Base-by-base conservation (phyloP, 768 basidiomycete genomes). In the Thelephora aurantiotincta region DNA sequence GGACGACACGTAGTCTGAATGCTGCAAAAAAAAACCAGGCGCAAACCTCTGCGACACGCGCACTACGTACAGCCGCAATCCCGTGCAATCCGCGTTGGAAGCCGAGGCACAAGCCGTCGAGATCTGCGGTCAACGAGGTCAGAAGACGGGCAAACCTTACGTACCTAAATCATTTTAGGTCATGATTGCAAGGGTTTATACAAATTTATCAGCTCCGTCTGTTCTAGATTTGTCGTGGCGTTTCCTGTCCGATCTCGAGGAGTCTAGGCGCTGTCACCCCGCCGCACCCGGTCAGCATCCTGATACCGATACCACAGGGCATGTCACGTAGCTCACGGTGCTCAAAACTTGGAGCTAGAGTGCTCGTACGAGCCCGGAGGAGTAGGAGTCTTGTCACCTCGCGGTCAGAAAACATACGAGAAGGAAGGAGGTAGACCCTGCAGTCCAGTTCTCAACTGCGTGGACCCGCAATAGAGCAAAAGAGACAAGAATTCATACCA, bases 61-160 rank as follows among this genome's bases (percentile, higher is more conserved):
- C 11, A 23, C 26, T 30, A 65, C 78, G 46, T 60, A 82, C 79
- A 52, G 76, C 74, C 11, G 81, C 82, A 58, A 87, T 78, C 58
- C 82, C 77, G 51, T 80, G 75, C 6, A 87, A 64, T 56, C 85
- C 82, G 33, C 76, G 68, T 53, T 79, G 75, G 53, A 87, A 73
- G 22, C 72, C 63, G 18, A 78, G 63, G 57, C 80, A 82, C 71
- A 82, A 84, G 48, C 67, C 61, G 60, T 86, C 82, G 26, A 85
- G 68, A 58, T 80, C 76, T 72, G 49, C 0, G 51, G 48, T 55
- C 48, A 49, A 57, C 14, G 46, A 53, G 35, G 33, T 3, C 36
- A 47, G 22, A 33, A 16, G 44, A 43, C 18, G 18, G 20, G 35
- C 22, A 9, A 38, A 33, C 7, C 7, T 22, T 44, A 59, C 68